phyloP scores from a whole-genome alignment of 768 basidiomycete species.

The Serendipita vermifera region DNA sequence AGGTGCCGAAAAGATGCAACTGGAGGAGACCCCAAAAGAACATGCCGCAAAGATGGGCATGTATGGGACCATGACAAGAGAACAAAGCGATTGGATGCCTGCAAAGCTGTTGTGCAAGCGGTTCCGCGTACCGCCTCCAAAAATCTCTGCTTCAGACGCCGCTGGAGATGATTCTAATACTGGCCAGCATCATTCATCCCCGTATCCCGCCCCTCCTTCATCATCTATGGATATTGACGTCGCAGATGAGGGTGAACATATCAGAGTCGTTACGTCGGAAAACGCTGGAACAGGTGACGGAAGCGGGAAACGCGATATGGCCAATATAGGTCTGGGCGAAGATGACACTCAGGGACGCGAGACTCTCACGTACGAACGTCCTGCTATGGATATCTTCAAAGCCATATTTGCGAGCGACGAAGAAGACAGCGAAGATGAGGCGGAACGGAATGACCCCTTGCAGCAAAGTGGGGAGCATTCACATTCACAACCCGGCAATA shows the following conservation, averaged over 20 bases:
- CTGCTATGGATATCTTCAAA: slow-evolving; percentile 88
- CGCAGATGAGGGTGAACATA: slow-evolving; percentile 7
- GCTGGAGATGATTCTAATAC: slow-evolving; percentile 17
- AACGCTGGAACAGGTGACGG: neutral
- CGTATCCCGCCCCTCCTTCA: slow-evolving; percentile 12
- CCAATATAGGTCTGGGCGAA: slow-evolving; percentile 81
- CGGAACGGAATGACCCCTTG: slow-evolving; percentile 26
- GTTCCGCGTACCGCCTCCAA: slow-evolving; percentile 55
- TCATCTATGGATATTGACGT: slow-evolving; percentile 14
- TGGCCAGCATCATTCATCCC: slow-evolving; percentile 16
- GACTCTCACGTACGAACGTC: slow-evolving; percentile 76
- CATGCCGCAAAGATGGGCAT: slow-evolving; percentile 77
- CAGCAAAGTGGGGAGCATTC: neutral
- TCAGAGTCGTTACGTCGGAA: slow-evolving; percentile 7
- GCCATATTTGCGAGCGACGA: slow-evolving; percentile 96
- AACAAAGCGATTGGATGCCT: slow-evolving; percentile 63
- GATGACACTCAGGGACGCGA: slow-evolving; percentile 83
- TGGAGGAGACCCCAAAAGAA: slow-evolving; percentile 61
- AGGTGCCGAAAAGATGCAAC: slow-evolving; percentile 31
- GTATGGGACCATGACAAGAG: slow-evolving; percentile 81
- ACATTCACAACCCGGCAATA: neutral
- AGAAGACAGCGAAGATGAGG: slow-evolving; percentile 70
- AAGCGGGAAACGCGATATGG: slow-evolving; percentile 42
- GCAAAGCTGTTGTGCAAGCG: slow-evolving; percentile 80
- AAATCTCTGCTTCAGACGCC: slow-evolving; percentile 15